phyloP scores from a whole-genome alignment of 2,329 filamentous ascomycete genomes.

The Emergomyces africanus region DNA sequence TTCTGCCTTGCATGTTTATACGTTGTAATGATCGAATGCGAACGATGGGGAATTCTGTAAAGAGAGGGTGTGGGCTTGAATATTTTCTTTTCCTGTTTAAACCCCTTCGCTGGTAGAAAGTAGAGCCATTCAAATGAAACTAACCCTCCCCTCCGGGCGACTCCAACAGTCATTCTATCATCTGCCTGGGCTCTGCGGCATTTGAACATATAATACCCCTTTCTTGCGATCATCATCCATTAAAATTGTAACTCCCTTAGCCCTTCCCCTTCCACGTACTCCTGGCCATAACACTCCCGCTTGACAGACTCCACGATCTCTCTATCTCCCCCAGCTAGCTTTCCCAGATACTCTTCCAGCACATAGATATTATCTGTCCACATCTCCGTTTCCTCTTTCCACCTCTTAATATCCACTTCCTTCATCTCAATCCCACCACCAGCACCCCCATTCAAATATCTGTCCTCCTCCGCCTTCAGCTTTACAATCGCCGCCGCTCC shows the following conservation, averaged over 20 bases:
- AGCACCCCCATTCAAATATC: slow-evolving; percentile 11
- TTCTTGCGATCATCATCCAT: background rate
- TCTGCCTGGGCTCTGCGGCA: background rate
- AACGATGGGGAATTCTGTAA: too few relatives aligned
- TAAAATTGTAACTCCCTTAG: slow-evolving; percentile 28
- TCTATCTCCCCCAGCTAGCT: slow-evolving; percentile 29
- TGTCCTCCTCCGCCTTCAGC: slow-evolving; percentile 16
- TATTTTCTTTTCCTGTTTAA: background rate
- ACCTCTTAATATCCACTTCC: slow-evolving; percentile 21
- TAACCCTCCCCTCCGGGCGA: background rate
- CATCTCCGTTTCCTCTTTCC: slow-evolving; percentile 20
- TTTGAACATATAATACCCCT: background rate
- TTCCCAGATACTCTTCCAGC: slow-evolving; percentile 28
- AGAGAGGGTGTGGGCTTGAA: background rate
- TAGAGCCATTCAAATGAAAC: background rate
- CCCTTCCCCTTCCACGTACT: slow-evolving; percentile 43
- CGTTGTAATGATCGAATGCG: too few relatives aligned
- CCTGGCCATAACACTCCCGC: slow-evolving; percentile 38
- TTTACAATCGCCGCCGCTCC: slow-evolving; percentile 4
- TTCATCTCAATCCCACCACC: slow-evolving; percentile 18
- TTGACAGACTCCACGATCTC: slow-evolving; percentile 33
- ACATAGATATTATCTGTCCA: slow-evolving; percentile 36
- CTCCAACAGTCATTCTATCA: background rate
- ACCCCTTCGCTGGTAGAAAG: background rate
- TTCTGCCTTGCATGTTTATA: too few relatives aligned